phyloP scores from a whole-genome alignment of 2,329 filamentous ascomycete genomes.

The Calycina herbarum region DNA sequence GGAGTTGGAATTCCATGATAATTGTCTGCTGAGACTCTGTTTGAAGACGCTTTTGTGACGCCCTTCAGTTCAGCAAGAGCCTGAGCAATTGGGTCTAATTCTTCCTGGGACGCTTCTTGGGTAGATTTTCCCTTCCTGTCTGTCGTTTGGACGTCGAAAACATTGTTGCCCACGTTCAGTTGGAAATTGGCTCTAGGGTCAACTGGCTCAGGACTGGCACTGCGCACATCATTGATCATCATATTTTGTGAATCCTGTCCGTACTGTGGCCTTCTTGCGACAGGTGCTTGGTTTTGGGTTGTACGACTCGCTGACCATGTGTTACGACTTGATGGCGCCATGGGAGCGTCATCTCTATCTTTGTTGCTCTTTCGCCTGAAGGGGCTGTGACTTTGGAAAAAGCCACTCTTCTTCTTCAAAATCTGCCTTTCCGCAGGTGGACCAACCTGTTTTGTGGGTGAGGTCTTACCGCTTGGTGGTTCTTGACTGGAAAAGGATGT shows the following conservation, averaged over 20 bases:
- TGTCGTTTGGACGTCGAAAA: slow-evolving; percentile 86
- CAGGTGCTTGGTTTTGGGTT: slow-evolving; percentile 25
- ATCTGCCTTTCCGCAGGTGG: slow-evolving; percentile 63
- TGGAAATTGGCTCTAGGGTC: slow-evolving; percentile 92
- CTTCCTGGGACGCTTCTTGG: slow-evolving; percentile 50
- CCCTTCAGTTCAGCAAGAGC: slow-evolving; percentile 92
- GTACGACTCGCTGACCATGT: slow-evolving; percentile 52
- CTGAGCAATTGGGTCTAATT: slow-evolving; percentile 84
- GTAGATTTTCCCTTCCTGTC: slow-evolving; percentile 56
- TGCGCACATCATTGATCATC: slow-evolving; percentile 44
- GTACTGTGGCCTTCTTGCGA: slow-evolving; percentile 44
- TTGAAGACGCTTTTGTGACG: slow-evolving; percentile 75
- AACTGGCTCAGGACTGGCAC: slow-evolving; percentile 76
- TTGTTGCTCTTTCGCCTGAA: slow-evolving; percentile 89
- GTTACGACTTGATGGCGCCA: slow-evolving; percentile 49
- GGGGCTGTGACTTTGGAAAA: slow-evolving; percentile 90
- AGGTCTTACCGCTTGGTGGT: slow-evolving; percentile 69
- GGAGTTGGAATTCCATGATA: slow-evolving; percentile 94
- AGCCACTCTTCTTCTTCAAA: slow-evolving; percentile 72
- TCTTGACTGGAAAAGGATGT: slow-evolving; percentile 89
- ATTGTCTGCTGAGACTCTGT: slow-evolving; percentile 89
- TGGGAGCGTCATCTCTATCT: slow-evolving; percentile 59
- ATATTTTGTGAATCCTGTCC: slow-evolving; percentile 38
- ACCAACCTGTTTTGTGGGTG: slow-evolving; percentile 65
- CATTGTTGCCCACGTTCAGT: slow-evolving; percentile 91